Evolutionary conservation across 1,139 yeast species (phyloP).

Genomic region (Protomyces lactucae-debilis): DNA sequence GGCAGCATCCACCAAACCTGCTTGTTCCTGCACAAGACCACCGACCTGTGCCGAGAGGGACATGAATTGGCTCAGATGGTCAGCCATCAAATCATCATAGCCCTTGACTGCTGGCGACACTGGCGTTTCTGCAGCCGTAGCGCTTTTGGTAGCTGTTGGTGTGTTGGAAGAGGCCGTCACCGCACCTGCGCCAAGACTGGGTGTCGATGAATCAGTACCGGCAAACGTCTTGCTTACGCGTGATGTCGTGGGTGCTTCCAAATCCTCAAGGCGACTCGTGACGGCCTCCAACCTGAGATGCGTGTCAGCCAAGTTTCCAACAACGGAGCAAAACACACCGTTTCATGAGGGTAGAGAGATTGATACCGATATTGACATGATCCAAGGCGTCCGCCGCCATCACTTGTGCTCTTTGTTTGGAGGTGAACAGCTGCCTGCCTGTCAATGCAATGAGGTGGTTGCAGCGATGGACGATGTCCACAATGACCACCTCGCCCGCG

Average conservation of each 20-base stretch:
- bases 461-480: too few species aligned
- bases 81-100: not conserved
- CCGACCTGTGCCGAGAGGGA: not conserved
- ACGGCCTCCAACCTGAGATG: not conserved
- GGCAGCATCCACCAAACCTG: slow-evolving; percentile 48
- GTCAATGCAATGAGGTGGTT: too few species aligned
- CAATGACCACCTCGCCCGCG: too few species aligned
- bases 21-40: slow-evolving; percentile 33
- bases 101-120: not conserved
- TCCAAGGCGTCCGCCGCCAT: not conserved
- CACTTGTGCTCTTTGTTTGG: not conserved
- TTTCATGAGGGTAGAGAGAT: not conserved
- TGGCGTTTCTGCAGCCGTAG: not conserved
- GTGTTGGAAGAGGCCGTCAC: not conserved
- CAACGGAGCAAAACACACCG: not conserved
- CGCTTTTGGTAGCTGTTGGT: not conserved
- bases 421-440: too few species aligned
- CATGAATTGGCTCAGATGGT: not conserved
- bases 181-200: not conserved
- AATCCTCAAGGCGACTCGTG: not conserved
- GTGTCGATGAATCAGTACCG: not conserved
- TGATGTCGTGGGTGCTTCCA: not conserved
- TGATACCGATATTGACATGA: not conserved
- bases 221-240: not conserved
- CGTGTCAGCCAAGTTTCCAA: too few species aligned